Evolutionary conservation across 2,329 filamentous ascomycete species (phyloP).

Genomic region (Neopestalotiopsis rosae): DNA sequence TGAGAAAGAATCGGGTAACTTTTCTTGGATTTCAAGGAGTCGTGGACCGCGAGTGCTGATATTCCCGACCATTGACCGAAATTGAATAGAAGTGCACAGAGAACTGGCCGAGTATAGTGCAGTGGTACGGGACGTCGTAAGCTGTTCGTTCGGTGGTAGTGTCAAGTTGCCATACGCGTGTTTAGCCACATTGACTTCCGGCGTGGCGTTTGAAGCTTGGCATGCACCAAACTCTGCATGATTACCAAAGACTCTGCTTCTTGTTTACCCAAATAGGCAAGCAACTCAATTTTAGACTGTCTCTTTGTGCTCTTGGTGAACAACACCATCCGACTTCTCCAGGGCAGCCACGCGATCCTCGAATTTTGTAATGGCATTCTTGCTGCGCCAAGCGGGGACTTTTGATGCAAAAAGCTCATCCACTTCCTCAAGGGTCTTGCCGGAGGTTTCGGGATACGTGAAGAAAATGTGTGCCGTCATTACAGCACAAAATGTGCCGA

Average conservation of each 20-base stretch:
- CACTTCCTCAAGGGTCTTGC: conserved; percentile 56
- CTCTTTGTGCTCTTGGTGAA: not conserved
- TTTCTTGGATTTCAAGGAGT: too few relatives aligned
- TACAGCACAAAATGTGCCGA: conserved; percentile 43
- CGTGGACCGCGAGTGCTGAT: too few relatives aligned
- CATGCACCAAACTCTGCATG: too few relatives aligned
- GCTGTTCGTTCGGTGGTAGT: too few relatives aligned
- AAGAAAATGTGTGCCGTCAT: conserved; percentile 25
- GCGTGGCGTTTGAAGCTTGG: not conserved
- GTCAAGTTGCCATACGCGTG: too few relatives aligned
- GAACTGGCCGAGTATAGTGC: too few relatives aligned
- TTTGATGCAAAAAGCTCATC: conserved; percentile 53
- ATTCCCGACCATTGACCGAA: too few relatives aligned
- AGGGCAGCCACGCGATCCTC: conserved; percentile 28
- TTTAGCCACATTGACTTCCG: too few relatives aligned
- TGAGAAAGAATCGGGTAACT: too few relatives aligned
- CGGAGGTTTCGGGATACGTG: conserved; percentile 45
- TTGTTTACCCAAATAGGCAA: not conserved
- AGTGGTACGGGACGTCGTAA: too few relatives aligned
- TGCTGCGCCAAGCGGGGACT: conserved; percentile 27
- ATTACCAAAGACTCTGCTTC: too few relatives aligned
- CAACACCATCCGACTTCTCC: not conserved
- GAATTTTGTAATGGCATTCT: conserved; percentile 18
- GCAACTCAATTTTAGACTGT: not conserved
- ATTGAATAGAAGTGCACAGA: too few relatives aligned